Evolutionary conservation across 257 asterid genomes (phyloP).

Genomic region (Solanum dulcamara): DNA sequence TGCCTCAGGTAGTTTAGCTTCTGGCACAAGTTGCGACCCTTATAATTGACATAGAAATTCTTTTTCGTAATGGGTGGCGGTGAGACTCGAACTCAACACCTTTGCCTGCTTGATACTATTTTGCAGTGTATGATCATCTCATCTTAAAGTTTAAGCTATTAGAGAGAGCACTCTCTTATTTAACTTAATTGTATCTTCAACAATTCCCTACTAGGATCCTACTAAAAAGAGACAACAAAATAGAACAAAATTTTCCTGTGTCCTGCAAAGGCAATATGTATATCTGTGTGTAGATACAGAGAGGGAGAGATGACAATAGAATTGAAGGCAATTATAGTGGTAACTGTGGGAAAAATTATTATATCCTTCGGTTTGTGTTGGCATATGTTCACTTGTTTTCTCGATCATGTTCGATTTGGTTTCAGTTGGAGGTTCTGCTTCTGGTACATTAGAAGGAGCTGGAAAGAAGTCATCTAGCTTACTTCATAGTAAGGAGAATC

Average conservation of each 20-base stretch:
- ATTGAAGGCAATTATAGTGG: background rate
- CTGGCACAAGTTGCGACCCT: constrained; percentile 24
- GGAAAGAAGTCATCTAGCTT: constrained; percentile 42
- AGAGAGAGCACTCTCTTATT: background rate
- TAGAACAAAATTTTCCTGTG: background rate
- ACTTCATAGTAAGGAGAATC: constrained; percentile 35
- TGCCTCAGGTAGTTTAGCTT: constrained; percentile 47
- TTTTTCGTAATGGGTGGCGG: background rate
- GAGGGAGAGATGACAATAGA: background rate
- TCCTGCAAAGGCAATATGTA: background rate
- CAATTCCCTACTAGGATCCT: background rate
- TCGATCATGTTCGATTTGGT: constrained; percentile 28
- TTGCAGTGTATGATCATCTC: background rate
- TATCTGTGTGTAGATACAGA: background rate
- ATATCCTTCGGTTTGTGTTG: background rate
- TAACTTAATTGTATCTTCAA: background rate
- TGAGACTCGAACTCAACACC: background rate
- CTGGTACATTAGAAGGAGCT: constrained; percentile 35
- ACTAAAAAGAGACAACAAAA: background rate
- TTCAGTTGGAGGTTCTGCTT: constrained; percentile 36
- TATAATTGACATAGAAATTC: background rate
- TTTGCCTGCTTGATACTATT: background rate
- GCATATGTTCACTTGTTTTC: constrained; percentile 2
- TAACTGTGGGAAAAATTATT: background rate
- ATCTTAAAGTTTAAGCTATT: background rate